Base-by-base conservation (phyloP, 2,329 filamentous ascomycete genomes). In the Ascochyta rabiei region DNA sequence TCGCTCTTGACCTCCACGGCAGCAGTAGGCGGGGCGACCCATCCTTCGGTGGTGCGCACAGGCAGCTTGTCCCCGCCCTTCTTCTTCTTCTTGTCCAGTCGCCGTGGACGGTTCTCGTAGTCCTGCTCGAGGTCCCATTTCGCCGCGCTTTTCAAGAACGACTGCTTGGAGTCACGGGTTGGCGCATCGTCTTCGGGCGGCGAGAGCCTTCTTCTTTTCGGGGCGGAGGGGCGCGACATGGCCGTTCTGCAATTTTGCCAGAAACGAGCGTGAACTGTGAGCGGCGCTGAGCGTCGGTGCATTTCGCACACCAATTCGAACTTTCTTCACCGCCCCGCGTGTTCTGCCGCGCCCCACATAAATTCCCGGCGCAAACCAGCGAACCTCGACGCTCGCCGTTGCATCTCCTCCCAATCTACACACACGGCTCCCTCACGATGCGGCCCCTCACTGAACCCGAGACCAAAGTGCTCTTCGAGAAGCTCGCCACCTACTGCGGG, bases 401-500 rank as follows among this genome's bases (percentile, higher is more conserved):
- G 31, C 39, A 51, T n/a, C 18, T n/a, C 21, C 44, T 53, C 33
- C 31, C 43, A 48, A 19, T 48, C 28, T 30, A 60, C 39, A 48
- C n/a, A 30, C 35, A 48, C 13, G 9, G 19, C 39, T 4, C 45
- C 37, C 49, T 31, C 43, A 57, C 35, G 28, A 96, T 96, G 91
- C 86, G 91, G 51, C 85, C 89, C 47, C 85, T 96, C 63, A 95
- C 91, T 52, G 91, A 91, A 75, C 77, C 81, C 71, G 89, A 92
- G 78, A 90, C 88, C 54, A 86, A 87, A 75, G 90, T 89, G 1
- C 86, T 97, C 68, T 96, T 97, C 77, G 85, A 88, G 66, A 96
- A 98, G 81, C 86, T 99, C 35, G 95, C 95, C 54, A 90, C 92
- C 76, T 99, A 98, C 81, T 95, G 90, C 21, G 92, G 93, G 64